A percentile compares a stretch with the other conserved stretches of the same genome.
phyloP scores from a whole-genome alignment of 371 early-diverging fungal genomes.

The Amoeboaphelidium occidentale region DNA sequence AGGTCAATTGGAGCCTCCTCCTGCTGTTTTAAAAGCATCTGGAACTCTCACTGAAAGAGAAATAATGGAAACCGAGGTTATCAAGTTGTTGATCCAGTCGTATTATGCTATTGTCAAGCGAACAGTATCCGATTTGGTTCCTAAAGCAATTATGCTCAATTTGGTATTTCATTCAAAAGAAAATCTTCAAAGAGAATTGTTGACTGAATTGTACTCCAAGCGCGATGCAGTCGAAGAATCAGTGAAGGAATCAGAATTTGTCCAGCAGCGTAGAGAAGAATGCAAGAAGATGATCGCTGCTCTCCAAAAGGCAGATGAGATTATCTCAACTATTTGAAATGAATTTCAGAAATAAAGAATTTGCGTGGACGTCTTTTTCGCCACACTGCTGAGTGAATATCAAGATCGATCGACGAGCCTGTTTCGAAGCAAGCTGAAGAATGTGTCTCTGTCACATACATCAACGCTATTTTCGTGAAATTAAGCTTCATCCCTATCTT shows the following conservation, averaged over 20 bases:
- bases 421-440: no score
- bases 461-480: no score
- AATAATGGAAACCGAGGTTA: constrained; percentile 88
- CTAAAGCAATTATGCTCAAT: constrained; percentile 96
- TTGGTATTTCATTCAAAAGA: constrained; percentile 74
- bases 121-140: constrained; percentile 90
- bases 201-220: constrained; percentile 78
- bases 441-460: no score
- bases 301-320: constrained; percentile 80
- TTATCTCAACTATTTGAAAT: constrained; percentile 27
- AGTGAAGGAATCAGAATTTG: constrained; percentile 79
- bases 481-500: no score
- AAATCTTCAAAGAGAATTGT: constrained; percentile 76
- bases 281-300: constrained; percentile 95
- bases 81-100: constrained; percentile 82
- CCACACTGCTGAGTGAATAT: no score
- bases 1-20: constrained; percentile 67
- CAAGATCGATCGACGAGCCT: no score
- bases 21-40: constrained; percentile 73
- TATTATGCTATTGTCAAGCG: constrained; percentile 95
- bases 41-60: constrained; percentile 88
- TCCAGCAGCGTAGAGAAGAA: constrained; percentile 69
- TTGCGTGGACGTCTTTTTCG: no score
- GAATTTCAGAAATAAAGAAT: no score
- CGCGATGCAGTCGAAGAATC: constrained; percentile 64